Evolutionary conservation across 805 yeast genomes (phyloP), one percentile per base, ranked within the genome.

Genomic region (Kregervanrija delftensis): DNA sequence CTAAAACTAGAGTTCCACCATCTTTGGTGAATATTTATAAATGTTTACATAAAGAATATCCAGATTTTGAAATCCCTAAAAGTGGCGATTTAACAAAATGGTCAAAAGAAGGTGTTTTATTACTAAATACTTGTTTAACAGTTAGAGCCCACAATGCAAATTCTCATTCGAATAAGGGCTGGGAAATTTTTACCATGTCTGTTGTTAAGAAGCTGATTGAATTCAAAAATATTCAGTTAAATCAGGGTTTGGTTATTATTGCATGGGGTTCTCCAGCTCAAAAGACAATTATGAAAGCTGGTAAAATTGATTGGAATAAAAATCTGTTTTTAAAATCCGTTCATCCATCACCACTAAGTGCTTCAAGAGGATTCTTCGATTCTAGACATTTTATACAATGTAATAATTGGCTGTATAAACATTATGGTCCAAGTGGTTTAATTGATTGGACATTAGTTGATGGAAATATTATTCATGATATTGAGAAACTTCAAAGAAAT

Each of bases 291-390:
- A 43, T 54, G 40, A 51, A 53, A 51, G 49, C 64, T 50, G 54
- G 59, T 35, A 39, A 56, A 45, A 28, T 62, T 41, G 56, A 64
- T 37, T 44, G 54, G 43, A 44, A 62, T 3, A 61, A 67, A 34
- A 72, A 79, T 45, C 55, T 74, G 36, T 76, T 86, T 0, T 64
- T 93, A 28, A 75, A 74, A 49, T 72, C 88, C 0, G 97, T 89
- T 0, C 99, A 93, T 64, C 99, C 99, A 1, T 85, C 95, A 28
- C 99, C 99, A 1, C 66, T 93, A 41, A 85, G 96, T 49, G 99
- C 99, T 0, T 73, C 83, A 14, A 68, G 95, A 37, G 96, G 93
- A 2, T 93, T 85, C 62, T 90, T 91, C 54, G 81, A 81, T 2
- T 79, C 84, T 53, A 66, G 69, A 16, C 96, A 88, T 56, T 91